Evolutionary conservation across 2,329 filamentous ascomycete species (phyloP).

Genomic region (Diaporthe destruens): DNA sequence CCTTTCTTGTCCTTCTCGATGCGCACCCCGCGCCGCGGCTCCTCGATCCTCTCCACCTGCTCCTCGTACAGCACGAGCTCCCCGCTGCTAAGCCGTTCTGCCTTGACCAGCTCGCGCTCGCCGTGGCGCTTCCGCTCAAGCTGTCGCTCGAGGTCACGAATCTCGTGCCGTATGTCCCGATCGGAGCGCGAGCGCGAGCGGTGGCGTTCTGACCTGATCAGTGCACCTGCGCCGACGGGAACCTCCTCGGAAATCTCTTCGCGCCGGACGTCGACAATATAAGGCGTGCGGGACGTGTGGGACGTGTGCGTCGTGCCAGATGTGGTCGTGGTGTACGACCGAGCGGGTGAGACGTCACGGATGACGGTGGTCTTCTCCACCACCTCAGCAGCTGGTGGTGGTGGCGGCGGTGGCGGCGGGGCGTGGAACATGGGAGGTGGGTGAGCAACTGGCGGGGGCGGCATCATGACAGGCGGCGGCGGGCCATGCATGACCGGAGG

Average conservation of each 20-base stretch:
- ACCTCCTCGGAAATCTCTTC: constrained; percentile 53
- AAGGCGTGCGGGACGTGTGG: constrained; percentile 49
- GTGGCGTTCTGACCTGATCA: constrained; percentile 50
- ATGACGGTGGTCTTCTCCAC: constrained; percentile 61
- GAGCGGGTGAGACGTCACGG: constrained; percentile 63
- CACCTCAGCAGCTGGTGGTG: constrained; percentile 53
- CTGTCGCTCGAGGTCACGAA: constrained; percentile 77
- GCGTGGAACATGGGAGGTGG: constrained; percentile 39
- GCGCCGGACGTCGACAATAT: constrained; percentile 56
- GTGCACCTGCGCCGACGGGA: constrained; percentile 56
- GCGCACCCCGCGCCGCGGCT: constrained; percentile 69
- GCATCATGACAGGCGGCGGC: constrained; percentile 43
- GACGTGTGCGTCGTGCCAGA: constrained; percentile 50
- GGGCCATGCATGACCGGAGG: constrained; percentile 28
- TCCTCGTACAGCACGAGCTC: constrained; percentile 75
- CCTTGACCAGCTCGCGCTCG: constrained; percentile 64
- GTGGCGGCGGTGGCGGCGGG: constrained; percentile 48
- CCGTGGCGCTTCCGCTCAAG: constrained; percentile 53
- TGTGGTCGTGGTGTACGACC: constrained; percentile 54
- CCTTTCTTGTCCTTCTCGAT: constrained; percentile 94
- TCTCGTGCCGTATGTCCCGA: constrained; percentile 77
- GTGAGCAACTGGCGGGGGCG: constrained; percentile 47
- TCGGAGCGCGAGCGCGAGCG: constrained; percentile 58
- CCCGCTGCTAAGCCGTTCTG: constrained; percentile 70
- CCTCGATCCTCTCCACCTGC: constrained; percentile 66